Evolutionary conservation across 1,284 basidiomycete genomes (phyloP), one percentile per base, ranked within the genome.

Genomic region (Ustilago hordei): DNA sequence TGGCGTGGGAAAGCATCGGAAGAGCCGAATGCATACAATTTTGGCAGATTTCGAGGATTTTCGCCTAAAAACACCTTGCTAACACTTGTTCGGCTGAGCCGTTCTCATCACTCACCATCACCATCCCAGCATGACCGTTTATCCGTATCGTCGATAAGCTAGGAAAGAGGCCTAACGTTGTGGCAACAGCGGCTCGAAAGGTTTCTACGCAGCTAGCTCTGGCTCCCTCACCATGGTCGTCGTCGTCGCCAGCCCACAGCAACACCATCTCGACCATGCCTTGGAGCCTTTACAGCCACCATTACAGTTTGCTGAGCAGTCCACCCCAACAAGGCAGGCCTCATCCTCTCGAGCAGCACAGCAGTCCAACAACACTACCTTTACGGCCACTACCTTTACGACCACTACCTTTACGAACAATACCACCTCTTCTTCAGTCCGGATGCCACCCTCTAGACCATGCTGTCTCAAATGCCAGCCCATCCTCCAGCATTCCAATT

Each of bases 401-500:
- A 38, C 19, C 9, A 34, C 58, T 4, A 32, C 8, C 6, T 39
- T 12, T 23, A 34, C 23, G 23, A 34, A 54, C 4, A 59, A 31
- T 5, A 48, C 50, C 15, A 28, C 48, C 7, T 28, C 61, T 3
- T 48, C 64, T 8, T 15, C 57, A 12, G 45, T 60, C 3, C 59
- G 63, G 13, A 58, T 76, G 15, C 74, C 74, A 8, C 74, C 74
- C 4, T 31, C 60, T 1, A 57, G 41, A 41, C 59, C 65, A 19
- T 59, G 47, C 31, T 77, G 75, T 28, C 39, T 64, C 47, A 73
- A 70, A 28, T 77, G 75, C 31, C 65, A 69, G 53, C 61, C 74
- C 55, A 45, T 67, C 5, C 55, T 65, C 13, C 47, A 64, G 38
- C 70, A 60, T 47, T 50, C 73, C 11, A 48, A 50, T n/a, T 75